phyloP scores from a whole-genome alignment of 495 filamentous ascomycete species.

The Hyaloscypha hepaticicola region DNA sequence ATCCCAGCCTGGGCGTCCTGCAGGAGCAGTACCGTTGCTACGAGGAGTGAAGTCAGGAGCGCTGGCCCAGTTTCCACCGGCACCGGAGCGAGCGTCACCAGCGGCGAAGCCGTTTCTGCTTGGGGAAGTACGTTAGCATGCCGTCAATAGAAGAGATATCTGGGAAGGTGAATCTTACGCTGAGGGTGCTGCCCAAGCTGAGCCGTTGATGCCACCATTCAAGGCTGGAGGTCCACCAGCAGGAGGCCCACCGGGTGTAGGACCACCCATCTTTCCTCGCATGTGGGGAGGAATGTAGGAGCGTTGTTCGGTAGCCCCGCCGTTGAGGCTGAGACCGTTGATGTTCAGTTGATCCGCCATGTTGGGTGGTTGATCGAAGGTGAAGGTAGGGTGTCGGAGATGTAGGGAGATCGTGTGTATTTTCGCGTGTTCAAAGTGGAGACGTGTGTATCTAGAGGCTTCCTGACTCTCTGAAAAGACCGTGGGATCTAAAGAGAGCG shows the following conservation, averaged over 20 bases:
- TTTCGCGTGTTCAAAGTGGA: constrained; percentile 25
- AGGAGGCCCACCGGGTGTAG: constrained; percentile 37
- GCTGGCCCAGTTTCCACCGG: constrained; percentile 62
- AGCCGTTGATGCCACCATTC: constrained; percentile 42
- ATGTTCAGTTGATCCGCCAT: constrained; percentile 98
- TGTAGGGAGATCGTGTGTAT: not conserved
- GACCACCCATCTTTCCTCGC: constrained; percentile 56
- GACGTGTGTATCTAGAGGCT: not conserved
- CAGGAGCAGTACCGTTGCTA: constrained; percentile 19
- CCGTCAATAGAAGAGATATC: not conserved
- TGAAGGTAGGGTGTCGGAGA: not conserved
- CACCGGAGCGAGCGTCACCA: constrained; percentile 43
- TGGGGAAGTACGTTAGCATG: constrained; percentile 14
- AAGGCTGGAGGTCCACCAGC: constrained; percentile 34
- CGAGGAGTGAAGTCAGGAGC: constrained; percentile 71
- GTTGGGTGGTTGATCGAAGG: constrained; percentile 26
- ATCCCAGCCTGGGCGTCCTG: constrained; percentile 25
- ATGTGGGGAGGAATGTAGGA: constrained; percentile 97
- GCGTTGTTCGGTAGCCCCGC: constrained; percentile 52
- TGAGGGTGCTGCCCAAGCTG: constrained; percentile 55
- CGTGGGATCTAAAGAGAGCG: constrained; percentile 34
- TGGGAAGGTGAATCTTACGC: constrained; percentile 44
- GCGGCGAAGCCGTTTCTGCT: constrained; percentile 44
- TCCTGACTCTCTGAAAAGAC: constrained; percentile 22
- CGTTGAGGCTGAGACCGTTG: constrained; percentile 74